These are phyloP conservation scores for Globisporangium parvum DNA, from an alignment of 352 stramenopile species.

Conservation along the genomic window DNA sequence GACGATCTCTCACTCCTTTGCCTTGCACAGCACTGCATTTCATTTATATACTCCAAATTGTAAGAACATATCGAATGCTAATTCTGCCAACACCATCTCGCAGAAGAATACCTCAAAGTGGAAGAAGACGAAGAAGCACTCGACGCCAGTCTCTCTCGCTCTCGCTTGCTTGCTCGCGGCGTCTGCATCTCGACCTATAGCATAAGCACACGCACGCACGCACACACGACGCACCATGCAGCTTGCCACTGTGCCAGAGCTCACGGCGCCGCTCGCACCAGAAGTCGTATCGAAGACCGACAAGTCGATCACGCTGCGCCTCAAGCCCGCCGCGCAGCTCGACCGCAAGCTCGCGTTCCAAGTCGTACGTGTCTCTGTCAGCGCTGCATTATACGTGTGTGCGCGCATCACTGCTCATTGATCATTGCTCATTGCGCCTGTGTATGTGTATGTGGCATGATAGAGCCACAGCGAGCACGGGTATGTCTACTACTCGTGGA, in stretches of 20 bases:
- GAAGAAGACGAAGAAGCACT: too few species aligned
- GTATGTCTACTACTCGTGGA: constrained; percentile 87
- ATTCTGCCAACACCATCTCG: too few species aligned
- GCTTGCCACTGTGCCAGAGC: constrained; percentile 55
- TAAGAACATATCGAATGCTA: too few species aligned
- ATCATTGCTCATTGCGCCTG: not conserved
- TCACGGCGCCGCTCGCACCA: constrained; percentile 44
- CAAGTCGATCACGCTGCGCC: constrained; percentile 61
- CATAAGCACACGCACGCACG: too few species aligned
- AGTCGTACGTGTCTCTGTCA: constrained; percentile 18
- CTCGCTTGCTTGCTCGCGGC: too few species aligned
- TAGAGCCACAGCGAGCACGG: constrained; percentile 78
- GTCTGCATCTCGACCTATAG: too few species aligned
- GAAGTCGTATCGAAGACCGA: constrained; percentile 73
- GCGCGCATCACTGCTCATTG: not conserved
- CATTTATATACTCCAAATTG: too few species aligned
- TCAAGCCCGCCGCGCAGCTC: constrained; percentile 32
- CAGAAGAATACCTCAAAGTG: too few species aligned
- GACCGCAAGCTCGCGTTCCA: constrained; percentile 58
- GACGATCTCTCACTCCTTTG: too few species aligned
- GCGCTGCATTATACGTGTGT: not conserved
- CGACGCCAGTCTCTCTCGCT: too few species aligned
- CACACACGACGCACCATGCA: constrained; percentile 15
- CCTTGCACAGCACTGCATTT: too few species aligned
- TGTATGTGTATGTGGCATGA: too few species aligned